Conservation (phyloP, 2,329 filamentous ascomycete species). For the Colletotrichum truncatum region DNA sequence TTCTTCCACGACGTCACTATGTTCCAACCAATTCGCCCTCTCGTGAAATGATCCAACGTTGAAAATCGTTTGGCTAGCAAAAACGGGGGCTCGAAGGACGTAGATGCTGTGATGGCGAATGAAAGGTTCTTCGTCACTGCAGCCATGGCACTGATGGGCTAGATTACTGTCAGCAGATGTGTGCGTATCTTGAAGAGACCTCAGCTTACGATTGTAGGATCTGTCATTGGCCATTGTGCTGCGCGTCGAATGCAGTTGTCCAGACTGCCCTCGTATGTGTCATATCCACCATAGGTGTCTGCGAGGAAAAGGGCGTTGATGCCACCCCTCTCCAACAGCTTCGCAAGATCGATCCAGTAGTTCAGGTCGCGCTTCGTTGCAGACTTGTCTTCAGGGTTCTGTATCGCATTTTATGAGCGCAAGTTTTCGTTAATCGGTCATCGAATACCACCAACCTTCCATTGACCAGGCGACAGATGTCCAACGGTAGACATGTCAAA, state of each 20-base stretch:
- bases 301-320: constrained; percentile 74
- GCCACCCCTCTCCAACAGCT: constrained; percentile 67
- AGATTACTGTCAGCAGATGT: not conserved
- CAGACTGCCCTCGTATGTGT: constrained; percentile 67
- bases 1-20: constrained; percentile 70
- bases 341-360: constrained; percentile 73
- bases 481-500: constrained; percentile 69
- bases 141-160: constrained; percentile 73
- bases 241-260: constrained; percentile 70
- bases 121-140: constrained; percentile 71
- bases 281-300: constrained; percentile 72
- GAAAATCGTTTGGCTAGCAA: constrained; percentile 70
- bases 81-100: constrained; percentile 70
- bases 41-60: constrained; percentile 69
- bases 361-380: constrained; percentile 67
- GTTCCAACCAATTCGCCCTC: constrained; percentile 72
- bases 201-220: constrained; percentile 66
- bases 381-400: constrained; percentile 70
- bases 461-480: constrained; percentile 72
- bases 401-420: constrained; percentile 21
- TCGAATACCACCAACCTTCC: constrained; percentile 60
- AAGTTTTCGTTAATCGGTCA: not conserved
- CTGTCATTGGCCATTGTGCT: constrained; percentile 72
- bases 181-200: too few species aligned
- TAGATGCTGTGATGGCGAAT: constrained; percentile 71